phyloP scores from a whole-genome alignment of 2,329 filamentous ascomycete genomes.

The Penicillium brasilianum region DNA sequence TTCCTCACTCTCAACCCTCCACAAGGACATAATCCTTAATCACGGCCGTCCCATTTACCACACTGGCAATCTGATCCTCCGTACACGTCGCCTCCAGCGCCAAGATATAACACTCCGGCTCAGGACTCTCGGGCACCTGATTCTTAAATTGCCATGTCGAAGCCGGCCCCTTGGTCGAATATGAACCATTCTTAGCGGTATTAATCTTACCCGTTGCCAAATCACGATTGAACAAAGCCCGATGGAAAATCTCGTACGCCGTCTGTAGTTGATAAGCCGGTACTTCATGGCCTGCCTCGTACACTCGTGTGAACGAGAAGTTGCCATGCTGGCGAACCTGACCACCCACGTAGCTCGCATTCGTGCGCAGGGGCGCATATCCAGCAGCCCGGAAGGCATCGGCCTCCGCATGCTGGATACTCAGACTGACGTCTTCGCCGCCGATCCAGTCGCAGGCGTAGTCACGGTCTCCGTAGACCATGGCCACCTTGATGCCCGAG shows the following conservation, averaged over 20 bases:
- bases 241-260: slow-evolving; percentile 59
- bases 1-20: neutral
- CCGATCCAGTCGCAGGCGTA: slow-evolving; percentile 64
- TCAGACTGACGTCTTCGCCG: slow-evolving; percentile 58
- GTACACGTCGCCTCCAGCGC: slow-evolving; percentile 49
- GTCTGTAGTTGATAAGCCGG: slow-evolving; percentile 62
- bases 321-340: slow-evolving; percentile 55
- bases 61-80: slow-evolving; percentile 48
- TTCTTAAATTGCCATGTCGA: slow-evolving; percentile 54
- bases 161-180: slow-evolving; percentile 47
- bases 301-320: slow-evolving; percentile 56
- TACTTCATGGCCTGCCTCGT: slow-evolving; percentile 55
- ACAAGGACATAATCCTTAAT: slow-evolving; percentile 55
- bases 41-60: slow-evolving; percentile 52
- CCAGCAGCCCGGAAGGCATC: slow-evolving; percentile 56
- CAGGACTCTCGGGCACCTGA: slow-evolving; percentile 46
- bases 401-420: slow-evolving; percentile 52
- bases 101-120: slow-evolving; percentile 54
- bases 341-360: slow-evolving; percentile 51
- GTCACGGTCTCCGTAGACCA: slow-evolving; percentile 65
- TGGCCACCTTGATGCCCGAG: slow-evolving; percentile 60
- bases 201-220: slow-evolving; percentile 59
- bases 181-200: slow-evolving; percentile 41
- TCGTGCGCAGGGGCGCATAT: slow-evolving; percentile 53
- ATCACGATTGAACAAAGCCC: slow-evolving; percentile 57